phyloP scores from a whole-genome alignment of 2,329 filamentous ascomycete species.

The Celoporthe dispersa region DNA sequence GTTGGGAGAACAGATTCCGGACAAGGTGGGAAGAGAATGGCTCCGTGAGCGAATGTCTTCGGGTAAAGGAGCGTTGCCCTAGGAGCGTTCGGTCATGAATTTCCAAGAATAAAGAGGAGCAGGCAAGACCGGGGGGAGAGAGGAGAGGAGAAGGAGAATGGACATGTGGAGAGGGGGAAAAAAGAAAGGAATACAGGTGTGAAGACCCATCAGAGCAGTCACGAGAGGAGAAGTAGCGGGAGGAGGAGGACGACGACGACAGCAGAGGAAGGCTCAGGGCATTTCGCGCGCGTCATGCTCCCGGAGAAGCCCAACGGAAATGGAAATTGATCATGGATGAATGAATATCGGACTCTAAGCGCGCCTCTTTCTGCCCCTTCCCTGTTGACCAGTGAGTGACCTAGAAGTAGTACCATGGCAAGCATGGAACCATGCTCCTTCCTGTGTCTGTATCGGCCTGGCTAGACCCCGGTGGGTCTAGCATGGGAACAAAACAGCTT shows the following conservation, averaged over 20 bases:
- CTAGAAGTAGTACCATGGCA: no score
- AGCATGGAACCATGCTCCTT: neutral
- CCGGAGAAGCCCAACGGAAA: neutral
- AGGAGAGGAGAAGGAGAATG: no score
- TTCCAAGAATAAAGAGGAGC: neutral
- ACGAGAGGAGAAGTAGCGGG: neutral
- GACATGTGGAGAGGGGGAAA: neutral
- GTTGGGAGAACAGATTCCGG: neutral
- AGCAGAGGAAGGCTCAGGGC: neutral
- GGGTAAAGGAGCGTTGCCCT: neutral
- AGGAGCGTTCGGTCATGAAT: neutral
- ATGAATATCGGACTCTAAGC: neutral
- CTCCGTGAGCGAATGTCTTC: neutral
- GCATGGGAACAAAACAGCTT: neutral
- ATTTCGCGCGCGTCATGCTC: neutral
- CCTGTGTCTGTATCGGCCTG: neutral
- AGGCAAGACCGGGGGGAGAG: neutral
- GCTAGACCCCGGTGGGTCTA: conserved; percentile 4
- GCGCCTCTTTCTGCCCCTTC: neutral
- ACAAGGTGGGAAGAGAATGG: neutral
- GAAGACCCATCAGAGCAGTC: neutral
- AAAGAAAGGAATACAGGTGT: neutral
- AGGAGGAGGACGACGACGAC: neutral
- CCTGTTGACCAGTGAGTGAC: no score
- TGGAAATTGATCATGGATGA: neutral